Evolutionary conservation across 169 alveolate species (phyloP).

Genomic region (Sarcocystis neurona): DNA sequence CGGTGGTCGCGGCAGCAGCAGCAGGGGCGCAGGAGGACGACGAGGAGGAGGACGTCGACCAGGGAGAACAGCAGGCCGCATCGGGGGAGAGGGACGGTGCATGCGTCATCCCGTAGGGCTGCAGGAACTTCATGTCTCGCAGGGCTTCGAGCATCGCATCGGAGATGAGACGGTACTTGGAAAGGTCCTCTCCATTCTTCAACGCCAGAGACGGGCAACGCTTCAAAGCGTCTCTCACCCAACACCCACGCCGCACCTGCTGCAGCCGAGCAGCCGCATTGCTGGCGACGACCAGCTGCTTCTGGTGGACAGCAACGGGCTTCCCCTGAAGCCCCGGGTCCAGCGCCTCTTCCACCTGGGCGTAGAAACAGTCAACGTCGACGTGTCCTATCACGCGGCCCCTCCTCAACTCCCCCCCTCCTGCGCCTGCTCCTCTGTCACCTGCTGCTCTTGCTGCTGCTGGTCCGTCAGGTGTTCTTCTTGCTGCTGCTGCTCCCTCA

Average conservation of each 20-base stretch:
- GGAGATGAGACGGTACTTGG: constrained; percentile 20
- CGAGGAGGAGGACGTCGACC: not conserved
- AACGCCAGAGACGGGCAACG: constrained; percentile 29
- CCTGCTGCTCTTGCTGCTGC: too few relatives aligned
- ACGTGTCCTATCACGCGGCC: constrained; percentile 37
- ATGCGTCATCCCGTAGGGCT: not conserved
- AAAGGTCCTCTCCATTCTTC: constrained; percentile 48
- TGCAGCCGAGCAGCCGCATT: constrained; percentile 18
- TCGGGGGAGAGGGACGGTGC: not conserved
- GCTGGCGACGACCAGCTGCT: constrained; percentile 35
- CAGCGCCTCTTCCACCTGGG: constrained; percentile 47
- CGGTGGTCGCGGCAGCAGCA: not conserved
- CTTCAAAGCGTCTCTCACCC: constrained; percentile 5
- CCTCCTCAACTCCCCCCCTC: too few relatives aligned
- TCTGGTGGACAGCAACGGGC: constrained; percentile 55
- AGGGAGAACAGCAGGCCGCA: not conserved
- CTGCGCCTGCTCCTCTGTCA: too few relatives aligned
- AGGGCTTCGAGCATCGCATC: not conserved
- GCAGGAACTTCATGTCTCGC: constrained; percentile 3
- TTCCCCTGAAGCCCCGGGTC: constrained; percentile 30
- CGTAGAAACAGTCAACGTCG: constrained; percentile 57
- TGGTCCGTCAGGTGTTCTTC: too few relatives aligned
- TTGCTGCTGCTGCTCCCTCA: too few relatives aligned
- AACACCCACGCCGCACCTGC: not conserved
- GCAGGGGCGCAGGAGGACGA: not conserved